Evolutionary conservation across 192 early-diverging fungal species (phyloP), one percentile per base, ranked within the genome.

Genomic region (Backusella mclennaniae): DNA sequence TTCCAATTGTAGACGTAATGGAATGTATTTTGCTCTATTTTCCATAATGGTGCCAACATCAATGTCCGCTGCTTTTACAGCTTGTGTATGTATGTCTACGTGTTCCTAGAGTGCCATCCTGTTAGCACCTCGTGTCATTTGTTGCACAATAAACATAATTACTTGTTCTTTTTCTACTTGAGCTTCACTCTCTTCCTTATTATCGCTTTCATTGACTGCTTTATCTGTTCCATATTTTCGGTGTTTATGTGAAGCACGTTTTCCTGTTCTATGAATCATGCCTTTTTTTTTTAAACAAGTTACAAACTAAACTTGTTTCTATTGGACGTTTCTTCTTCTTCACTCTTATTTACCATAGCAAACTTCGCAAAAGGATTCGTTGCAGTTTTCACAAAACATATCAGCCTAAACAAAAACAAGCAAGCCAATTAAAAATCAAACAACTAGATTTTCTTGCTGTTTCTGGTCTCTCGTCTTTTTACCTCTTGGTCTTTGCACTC

Each of bases 351-450:
- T 82, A 82, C 86, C 88, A 76, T 87, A 92, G 76, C 97, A 98
- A 33, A 98, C 95, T 76, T 94, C 92, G 82, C 97, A 98, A 89
- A 94, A 98, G 73, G 92, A 84, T 77, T 93, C 96, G 49, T 84
- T 87, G 68, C 96, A 97, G 75, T 95, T 89, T 67, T 94, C 87
- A 84, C 97, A 98, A 76, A 84, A 88, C 33, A 91, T 77, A 19
- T 81, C 81, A 12, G 92, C 84, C 53, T 91, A 88, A 35, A 63
- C 35, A 66, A 7, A 23, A 17, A 35, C n/a, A 36, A 33, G 33
- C 9, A 66, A 74, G 9, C 36, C 7, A 59, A 14, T 63, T 63
- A 29, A 49, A 49, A 49, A n/a, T 49, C 15, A 6, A 49, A 49
- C 1, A 17, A 12, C 21, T 38, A n/a, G 4, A 19, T 4, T 63